phyloP scores from a whole-genome alignment of 495 filamentous ascomycete genomes.

The Lasiosphaeria hispida region DNA sequence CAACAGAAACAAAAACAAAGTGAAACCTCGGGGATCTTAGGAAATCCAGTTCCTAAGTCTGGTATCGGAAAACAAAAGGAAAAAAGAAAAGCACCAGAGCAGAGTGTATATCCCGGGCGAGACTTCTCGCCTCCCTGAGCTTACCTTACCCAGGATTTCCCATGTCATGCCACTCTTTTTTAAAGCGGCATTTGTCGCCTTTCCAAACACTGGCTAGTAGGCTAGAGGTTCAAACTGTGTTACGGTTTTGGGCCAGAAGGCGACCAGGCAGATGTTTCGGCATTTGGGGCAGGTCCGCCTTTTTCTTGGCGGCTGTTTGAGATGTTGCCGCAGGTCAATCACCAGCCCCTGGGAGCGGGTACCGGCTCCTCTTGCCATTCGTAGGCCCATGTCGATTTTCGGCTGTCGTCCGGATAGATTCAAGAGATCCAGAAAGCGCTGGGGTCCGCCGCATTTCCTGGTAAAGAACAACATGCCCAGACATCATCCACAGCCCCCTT shows the following conservation, averaged over 20 bases:
- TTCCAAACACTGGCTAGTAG: neutral
- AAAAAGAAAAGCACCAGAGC: slow-evolving; percentile 10
- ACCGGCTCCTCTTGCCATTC: too few relatives aligned
- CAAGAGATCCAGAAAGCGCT: too few relatives aligned
- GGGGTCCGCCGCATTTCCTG: too few relatives aligned
- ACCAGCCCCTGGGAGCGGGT: too few relatives aligned
- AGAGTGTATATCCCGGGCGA: slow-evolving; percentile 1
- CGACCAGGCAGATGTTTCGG: neutral
- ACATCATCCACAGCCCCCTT: too few relatives aligned
- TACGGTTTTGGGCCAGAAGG: neutral
- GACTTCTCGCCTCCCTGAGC: neutral
- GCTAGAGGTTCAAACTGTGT: slow-evolving; percentile 1
- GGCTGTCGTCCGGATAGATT: too few relatives aligned
- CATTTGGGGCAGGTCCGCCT: neutral
- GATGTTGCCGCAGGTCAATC: neutral
- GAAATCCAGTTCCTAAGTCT: slow-evolving; percentile 4
- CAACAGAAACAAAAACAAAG: slow-evolving; percentile 2
- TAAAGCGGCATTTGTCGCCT: neutral
- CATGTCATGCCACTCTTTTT: neutral
- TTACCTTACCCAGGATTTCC: neutral
- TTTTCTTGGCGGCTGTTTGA: slow-evolving; percentile 6
- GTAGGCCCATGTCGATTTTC: too few relatives aligned
- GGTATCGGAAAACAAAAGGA: slow-evolving; percentile 5
- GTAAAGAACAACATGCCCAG: too few relatives aligned
- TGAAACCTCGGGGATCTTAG: neutral